phyloP scores from a whole-genome alignment of 2,329 filamentous ascomycete species.

The Pseudocercospora musae region DNA sequence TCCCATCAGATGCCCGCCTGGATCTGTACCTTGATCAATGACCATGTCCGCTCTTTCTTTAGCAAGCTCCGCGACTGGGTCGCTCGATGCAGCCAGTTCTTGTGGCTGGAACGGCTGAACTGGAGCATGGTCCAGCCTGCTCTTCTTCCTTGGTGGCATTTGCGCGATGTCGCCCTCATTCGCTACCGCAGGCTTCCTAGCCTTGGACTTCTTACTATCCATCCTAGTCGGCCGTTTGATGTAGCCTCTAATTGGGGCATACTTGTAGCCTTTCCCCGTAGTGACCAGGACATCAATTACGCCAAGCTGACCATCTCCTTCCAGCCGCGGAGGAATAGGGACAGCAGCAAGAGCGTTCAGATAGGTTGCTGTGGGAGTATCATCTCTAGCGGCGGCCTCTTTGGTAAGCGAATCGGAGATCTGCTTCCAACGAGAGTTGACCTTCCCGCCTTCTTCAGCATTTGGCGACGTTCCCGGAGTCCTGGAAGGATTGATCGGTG shows the following conservation, averaged over 20 bases:
- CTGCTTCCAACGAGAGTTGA: conserved; percentile 37
- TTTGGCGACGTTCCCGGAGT: background rate
- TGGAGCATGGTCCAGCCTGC: background rate
- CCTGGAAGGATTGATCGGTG: conserved; percentile 18
- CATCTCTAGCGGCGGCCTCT: conserved; percentile 38
- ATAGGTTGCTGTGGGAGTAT: conserved; percentile 38
- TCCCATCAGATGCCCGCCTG: conserved; percentile 8
- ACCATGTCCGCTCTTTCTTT: conserved; percentile 9
- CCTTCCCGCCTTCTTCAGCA: background rate
- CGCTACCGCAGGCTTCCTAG: background rate
- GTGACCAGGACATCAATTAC: conserved; percentile 32
- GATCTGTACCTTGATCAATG: conserved; percentile 12
- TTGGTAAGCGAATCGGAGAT: conserved; percentile 32
- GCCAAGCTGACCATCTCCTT: conserved; percentile 28
- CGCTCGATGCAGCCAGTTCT: background rate
- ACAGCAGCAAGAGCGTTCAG: conserved; percentile 39
- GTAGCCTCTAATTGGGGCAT: conserved; percentile 22
- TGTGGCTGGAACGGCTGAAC: background rate
- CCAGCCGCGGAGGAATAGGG: conserved; percentile 37
- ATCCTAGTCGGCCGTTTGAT: conserved; percentile 7
- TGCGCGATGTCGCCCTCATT: conserved; percentile 1
- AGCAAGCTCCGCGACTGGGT: background rate
- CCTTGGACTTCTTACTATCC: conserved; percentile 5
- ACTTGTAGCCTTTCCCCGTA: conserved; percentile 30
- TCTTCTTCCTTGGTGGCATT: conserved; percentile 5